phyloP scores from a whole-genome alignment of 2,329 filamentous ascomycete genomes.

The Triangularia verruculosa region DNA sequence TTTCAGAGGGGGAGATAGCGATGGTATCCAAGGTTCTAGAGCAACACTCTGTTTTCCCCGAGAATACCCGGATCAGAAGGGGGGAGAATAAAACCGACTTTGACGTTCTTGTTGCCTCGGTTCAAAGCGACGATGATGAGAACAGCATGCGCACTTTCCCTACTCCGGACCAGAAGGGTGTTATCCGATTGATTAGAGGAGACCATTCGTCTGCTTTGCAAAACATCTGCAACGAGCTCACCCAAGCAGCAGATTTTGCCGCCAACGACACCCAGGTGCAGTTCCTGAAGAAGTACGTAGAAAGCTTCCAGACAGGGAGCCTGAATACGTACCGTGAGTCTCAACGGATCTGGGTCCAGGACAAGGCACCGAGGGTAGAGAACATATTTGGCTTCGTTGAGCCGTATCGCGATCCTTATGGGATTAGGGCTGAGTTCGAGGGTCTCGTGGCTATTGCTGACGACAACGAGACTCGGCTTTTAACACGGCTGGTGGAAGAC shows the following conservation, averaged over 20 bases:
- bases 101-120: constrained; percentile 44
- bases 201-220: constrained; percentile 52
- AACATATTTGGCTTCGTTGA: constrained; percentile 61
- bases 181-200: constrained; percentile 43
- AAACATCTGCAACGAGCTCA: constrained; percentile 45
- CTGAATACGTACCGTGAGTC: constrained; percentile 54
- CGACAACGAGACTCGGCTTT: constrained; percentile 54
- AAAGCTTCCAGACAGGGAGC: constrained; percentile 55
- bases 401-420: constrained; percentile 60
- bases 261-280: constrained; percentile 48
- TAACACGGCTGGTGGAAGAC: constrained; percentile 9
- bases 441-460: constrained; percentile 62
- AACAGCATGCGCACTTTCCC: too few relatives aligned
- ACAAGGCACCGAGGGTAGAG: constrained; percentile 55
- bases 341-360: constrained; percentile 56
- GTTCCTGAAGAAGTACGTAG: constrained; percentile 49
- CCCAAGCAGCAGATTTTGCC: constrained; percentile 46
- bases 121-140: constrained; percentile 36
- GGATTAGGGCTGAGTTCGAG: constrained; percentile 58
- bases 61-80: constrained; percentile 55
- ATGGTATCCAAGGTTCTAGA: constrained; percentile 50
- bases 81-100: constrained; percentile 36
- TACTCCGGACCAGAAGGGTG: too few relatives aligned
- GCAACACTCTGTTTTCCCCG: constrained; percentile 48
- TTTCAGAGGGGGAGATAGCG: constrained; percentile 50